These are phyloP conservation scores for Nicotiana knightiana DNA, from an alignment of 257 asterid genomes.

Conservation along the genomic window DNA sequence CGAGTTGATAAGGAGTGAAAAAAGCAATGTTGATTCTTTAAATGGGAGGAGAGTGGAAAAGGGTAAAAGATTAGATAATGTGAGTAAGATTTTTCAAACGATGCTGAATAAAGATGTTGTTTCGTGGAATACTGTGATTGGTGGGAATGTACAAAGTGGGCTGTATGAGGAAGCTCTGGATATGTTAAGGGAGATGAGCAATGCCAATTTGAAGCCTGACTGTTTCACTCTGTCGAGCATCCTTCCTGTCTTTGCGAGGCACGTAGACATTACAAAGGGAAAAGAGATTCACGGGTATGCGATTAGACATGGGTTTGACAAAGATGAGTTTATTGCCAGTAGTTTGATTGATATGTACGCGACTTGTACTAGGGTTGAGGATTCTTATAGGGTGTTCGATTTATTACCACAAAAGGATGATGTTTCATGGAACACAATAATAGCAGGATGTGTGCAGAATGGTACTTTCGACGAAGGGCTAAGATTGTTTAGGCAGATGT, in stretches of 20 bases:
- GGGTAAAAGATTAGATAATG: slow-evolving; percentile 33
- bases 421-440: slow-evolving; percentile 78
- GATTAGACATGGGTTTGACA: slow-evolving; percentile 53
- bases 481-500: slow-evolving; percentile 65
- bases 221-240: slow-evolving; percentile 69
- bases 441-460: slow-evolving; percentile 77
- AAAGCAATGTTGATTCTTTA: not conserved
- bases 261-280: slow-evolving; percentile 56
- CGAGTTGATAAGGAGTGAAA: slow-evolving; percentile 10
- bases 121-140: slow-evolving; percentile 86
- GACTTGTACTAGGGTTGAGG: slow-evolving; percentile 56
- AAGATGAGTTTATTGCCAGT: slow-evolving; percentile 61
- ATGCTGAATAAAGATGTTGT: slow-evolving; percentile 74
- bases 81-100: slow-evolving; percentile 58
- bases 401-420: slow-evolving; percentile 46
- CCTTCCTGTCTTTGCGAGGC: slow-evolving; percentile 58
- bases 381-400: slow-evolving; percentile 53
- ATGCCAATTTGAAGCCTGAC: slow-evolving; percentile 53
- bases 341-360: slow-evolving; percentile 94
- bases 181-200: slow-evolving; percentile 62
- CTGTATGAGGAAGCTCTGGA: slow-evolving; percentile 52
- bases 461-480: slow-evolving; percentile 70
- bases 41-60: slow-evolving; percentile 19
- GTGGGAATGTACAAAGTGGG: slow-evolving; percentile 53
- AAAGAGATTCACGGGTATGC: slow-evolving; percentile 85